Percentiles rank a stretch among this genome's conserved stretches.
These are phyloP conservation scores for Rhodotorula toruloides DNA, from an alignment of 768 basidiomycete species.

Conservation along the genomic window DNA sequence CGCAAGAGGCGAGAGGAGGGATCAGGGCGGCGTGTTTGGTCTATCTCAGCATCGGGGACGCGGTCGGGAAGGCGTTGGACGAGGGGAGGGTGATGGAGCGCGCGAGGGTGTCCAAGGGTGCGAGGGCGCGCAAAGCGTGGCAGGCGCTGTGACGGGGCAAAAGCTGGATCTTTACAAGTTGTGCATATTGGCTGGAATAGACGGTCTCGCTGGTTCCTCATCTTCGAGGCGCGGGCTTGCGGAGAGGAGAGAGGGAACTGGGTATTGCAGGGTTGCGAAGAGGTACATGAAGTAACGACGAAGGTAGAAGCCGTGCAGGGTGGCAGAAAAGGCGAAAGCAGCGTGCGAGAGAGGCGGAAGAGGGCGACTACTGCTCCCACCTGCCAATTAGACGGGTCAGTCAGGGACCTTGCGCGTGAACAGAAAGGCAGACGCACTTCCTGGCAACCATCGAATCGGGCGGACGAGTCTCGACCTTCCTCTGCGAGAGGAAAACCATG, in stretches of 20 bases:
- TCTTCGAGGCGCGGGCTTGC: no score
- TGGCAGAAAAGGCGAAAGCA: no score
- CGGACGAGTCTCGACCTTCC: slow-evolving; percentile 67
- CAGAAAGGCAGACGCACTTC: slow-evolving; percentile 9
- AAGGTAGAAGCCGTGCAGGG: no score
- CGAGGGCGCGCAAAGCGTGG: slow-evolving; percentile 21
- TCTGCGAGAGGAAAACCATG: slow-evolving; percentile 39
- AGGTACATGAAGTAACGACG: no score
- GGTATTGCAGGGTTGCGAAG: no score
- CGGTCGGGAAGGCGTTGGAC: slow-evolving; percentile 37
- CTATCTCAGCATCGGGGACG: slow-evolving; percentile 47
- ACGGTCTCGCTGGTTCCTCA: no score
- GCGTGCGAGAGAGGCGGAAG: no score
- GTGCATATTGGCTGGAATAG: no score
- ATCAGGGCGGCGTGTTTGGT: slow-evolving; percentile 46
- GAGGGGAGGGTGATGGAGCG: slow-evolving; percentile 23
- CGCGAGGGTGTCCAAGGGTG: slow-evolving; percentile 27
- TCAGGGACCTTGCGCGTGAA: no score
- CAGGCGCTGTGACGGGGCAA: slow-evolving; percentile 6
- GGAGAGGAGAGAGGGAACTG: no score
- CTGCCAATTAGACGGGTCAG: background rate
- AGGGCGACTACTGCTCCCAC: background rate
- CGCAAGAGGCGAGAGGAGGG: slow-evolving; percentile 44
- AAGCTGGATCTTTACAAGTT: background rate
- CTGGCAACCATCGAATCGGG: slow-evolving; percentile 51